These are phyloP conservation scores for Suhomyces sp. DNA, from an alignment of 805 yeast genomes.

Conservation along the genomic window DNA sequence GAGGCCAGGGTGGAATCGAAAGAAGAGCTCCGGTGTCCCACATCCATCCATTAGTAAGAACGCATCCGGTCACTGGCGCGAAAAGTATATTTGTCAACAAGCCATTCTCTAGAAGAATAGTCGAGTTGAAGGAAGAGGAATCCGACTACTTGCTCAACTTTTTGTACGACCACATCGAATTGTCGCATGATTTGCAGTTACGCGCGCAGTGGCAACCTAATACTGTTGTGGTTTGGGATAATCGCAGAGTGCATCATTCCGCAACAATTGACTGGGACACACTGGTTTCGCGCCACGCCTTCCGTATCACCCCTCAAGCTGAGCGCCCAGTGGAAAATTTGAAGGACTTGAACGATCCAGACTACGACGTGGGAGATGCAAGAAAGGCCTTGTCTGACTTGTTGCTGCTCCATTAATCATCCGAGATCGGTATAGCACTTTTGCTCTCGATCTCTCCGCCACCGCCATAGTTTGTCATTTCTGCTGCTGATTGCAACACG, in stretches of 20 bases:
- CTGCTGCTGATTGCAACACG: neutral
- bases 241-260: constrained; percentile 66
- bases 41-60: constrained; percentile 68
- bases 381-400: constrained; percentile 23
- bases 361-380: constrained; percentile 30
- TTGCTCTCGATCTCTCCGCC: neutral
- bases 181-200: constrained; percentile 58
- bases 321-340: constrained; percentile 60
- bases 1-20: constrained; percentile 55
- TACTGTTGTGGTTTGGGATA: constrained; percentile 77
- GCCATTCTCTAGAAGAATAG: constrained; percentile 62
- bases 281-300: constrained; percentile 67
- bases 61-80: constrained; percentile 67
- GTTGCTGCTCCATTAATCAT: neutral
- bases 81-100: constrained; percentile 58
- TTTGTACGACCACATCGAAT: constrained; percentile 51
- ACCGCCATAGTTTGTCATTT: neutral
- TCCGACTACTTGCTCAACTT: constrained; percentile 58
- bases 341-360: constrained; percentile 37
- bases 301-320: constrained; percentile 69
- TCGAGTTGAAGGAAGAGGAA: constrained; percentile 72
- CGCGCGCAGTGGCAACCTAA: constrained; percentile 71
- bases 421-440: neutral
- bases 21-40: constrained; percentile 63
- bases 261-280: constrained; percentile 72